Evolutionary conservation across 2,329 filamentous ascomycete genomes (phyloP).

Genomic region (Fusarium sp.): DNA sequence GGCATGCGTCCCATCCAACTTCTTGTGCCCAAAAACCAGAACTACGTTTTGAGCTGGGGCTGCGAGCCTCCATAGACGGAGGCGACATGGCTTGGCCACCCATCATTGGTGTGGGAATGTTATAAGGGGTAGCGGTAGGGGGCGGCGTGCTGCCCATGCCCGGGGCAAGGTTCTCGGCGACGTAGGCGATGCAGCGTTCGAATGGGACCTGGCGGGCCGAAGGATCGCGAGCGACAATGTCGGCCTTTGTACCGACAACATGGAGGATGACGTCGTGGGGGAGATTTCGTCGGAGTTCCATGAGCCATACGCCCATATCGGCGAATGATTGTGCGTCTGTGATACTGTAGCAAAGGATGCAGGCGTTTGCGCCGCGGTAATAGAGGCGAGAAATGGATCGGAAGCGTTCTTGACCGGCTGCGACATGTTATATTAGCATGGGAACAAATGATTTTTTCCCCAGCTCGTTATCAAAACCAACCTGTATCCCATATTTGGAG

Average conservation of each 20-base stretch:
- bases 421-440: constrained; percentile 35
- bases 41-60: constrained; percentile 74
- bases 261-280: constrained; percentile 85
- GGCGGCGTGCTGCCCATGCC: constrained; percentile 76
- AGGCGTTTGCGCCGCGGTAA: constrained; percentile 95
- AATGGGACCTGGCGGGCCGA: constrained; percentile 86
- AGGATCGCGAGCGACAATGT: constrained; percentile 89
- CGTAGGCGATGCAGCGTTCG: constrained; percentile 94
- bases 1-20: constrained; percentile 95
- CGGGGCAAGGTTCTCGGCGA: constrained; percentile 89
- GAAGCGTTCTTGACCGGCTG: constrained; percentile 92
- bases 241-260: constrained; percentile 94
- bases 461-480: constrained; percentile 45
- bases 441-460: neutral
- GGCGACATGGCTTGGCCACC: constrained; percentile 36
- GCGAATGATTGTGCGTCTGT: constrained; percentile 86
- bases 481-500: constrained; percentile 96
- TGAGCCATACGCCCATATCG: constrained; percentile 93
- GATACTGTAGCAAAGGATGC: constrained; percentile 94
- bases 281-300: constrained; percentile 84
- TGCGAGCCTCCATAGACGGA: constrained; percentile 65
- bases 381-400: constrained; percentile 94
- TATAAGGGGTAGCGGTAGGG: constrained; percentile 66
- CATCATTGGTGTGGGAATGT: constrained; percentile 43
- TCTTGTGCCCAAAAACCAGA: constrained; percentile 92